Conservation (phyloP, 2,329 filamentous ascomycete species). For the Cyphellophora attinorum region DNA sequence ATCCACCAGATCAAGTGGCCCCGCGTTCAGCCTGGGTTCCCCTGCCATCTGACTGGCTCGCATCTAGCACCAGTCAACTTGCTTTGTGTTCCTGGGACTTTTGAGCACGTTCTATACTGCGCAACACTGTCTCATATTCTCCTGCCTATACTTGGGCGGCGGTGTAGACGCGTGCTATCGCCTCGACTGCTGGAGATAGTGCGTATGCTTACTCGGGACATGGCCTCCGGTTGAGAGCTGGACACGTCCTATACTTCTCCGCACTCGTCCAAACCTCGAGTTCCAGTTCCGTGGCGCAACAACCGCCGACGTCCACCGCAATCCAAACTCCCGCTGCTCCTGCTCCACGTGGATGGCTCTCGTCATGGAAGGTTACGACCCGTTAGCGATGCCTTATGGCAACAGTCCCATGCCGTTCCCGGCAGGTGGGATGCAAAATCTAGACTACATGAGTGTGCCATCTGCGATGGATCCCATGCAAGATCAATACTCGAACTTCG, state of each 20-base stretch:
- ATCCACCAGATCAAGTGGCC: too few species aligned
- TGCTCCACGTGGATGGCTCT: conserved; percentile 10
- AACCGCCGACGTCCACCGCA: conserved; percentile 3
- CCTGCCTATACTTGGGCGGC: too few species aligned
- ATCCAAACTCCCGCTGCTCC: background rate
- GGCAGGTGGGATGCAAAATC: conserved; percentile 36
- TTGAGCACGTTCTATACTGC: too few species aligned
- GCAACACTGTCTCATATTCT: too few species aligned
- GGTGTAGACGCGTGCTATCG: too few species aligned
- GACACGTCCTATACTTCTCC: conserved; percentile 2
- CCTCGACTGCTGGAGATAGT: too few species aligned
- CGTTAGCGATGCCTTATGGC: conserved; percentile 54
- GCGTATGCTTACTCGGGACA: too few species aligned
- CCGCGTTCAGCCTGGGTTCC: too few species aligned
- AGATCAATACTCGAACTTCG: conserved; percentile 51
- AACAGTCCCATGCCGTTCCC: conserved; percentile 45
- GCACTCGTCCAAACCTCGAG: conserved; percentile 4
- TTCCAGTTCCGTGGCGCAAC: too few species aligned
- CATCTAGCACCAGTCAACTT: too few species aligned
- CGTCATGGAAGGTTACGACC: conserved; percentile 49
- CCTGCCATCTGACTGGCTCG: too few species aligned
- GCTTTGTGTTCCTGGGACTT: too few species aligned
- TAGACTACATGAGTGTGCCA: conserved; percentile 39
- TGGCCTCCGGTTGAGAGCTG: conserved; percentile 2
- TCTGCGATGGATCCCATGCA: conserved; percentile 45